Evolutionary conservation across 805 yeast species (phyloP).

Genomic region (Jamesozyma gamospora): DNA sequence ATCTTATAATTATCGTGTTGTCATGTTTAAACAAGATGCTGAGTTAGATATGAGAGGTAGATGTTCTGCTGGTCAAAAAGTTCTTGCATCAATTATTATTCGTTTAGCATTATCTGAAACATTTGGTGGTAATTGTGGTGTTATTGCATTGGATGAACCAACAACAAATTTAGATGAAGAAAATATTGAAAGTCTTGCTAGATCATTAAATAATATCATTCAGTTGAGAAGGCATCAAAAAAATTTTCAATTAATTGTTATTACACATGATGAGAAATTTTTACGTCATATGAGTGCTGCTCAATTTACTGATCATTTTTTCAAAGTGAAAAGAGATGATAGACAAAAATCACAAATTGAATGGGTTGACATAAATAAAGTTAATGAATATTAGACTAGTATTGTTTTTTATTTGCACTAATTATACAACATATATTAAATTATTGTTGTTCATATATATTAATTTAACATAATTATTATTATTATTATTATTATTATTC

Average conservation of each 20-base stretch:
- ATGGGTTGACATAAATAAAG: slow-evolving; percentile 38
- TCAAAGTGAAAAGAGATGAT: slow-evolving; percentile 68
- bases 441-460: too few relatives aligned
- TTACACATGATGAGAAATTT: slow-evolving; percentile 93
- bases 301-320: slow-evolving; percentile 78
- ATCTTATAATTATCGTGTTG: slow-evolving; percentile 85
- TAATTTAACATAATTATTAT: too few relatives aligned
- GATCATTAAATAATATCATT: slow-evolving; percentile 65
- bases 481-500: too few relatives aligned
- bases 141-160: slow-evolving; percentile 95
- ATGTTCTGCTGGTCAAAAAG: slow-evolving; percentile 97
- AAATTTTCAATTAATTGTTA: slow-evolving; percentile 89
- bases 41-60: slow-evolving; percentile 97
- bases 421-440: too few relatives aligned
- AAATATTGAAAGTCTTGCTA: slow-evolving; percentile 80
- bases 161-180: slow-evolving; percentile 90
- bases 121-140: slow-evolving; percentile 90
- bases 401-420: too few relatives aligned
- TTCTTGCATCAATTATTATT: slow-evolving; percentile 82
- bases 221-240: slow-evolving; percentile 63
- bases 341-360: slow-evolving; percentile 72
- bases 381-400: slow-evolving; percentile 14
- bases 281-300: slow-evolving; percentile 76
- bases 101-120: slow-evolving; percentile 90
- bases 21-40: slow-evolving; percentile 84